Evolutionary conservation across 305 asterid genomes (phyloP).

Genomic region (Fraxinus velutina): DNA sequence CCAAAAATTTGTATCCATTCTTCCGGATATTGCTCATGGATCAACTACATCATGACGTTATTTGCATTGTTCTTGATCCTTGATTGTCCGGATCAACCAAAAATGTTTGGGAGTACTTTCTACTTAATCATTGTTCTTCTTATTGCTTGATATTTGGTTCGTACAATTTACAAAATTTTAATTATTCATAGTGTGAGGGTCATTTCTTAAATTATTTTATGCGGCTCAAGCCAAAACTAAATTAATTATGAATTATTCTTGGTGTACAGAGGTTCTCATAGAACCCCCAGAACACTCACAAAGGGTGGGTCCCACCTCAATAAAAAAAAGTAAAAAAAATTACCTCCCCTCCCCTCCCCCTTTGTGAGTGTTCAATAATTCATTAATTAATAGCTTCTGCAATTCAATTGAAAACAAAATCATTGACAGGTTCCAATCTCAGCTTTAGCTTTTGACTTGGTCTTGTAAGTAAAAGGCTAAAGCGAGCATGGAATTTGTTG

Average conservation of each 20-base stretch:
- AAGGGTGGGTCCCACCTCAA: no score
- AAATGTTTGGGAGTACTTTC: neutral
- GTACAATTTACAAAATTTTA: no score
- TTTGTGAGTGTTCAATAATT: no score
- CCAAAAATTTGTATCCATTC: neutral
- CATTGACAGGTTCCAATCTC: neutral
- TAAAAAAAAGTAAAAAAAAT: no score
- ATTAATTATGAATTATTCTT: no score
- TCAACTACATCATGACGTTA: neutral
- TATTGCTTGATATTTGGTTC: neutral
- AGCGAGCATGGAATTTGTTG: neutral
- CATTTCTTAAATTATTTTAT: neutral
- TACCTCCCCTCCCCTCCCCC: no score
- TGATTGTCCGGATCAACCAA: no score
- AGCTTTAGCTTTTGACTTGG: constrained; percentile 4
- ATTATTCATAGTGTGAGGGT: neutral
- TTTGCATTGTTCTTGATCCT: no score
- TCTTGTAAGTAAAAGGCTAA: neutral
- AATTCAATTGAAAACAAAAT: neutral
- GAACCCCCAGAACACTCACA: no score
- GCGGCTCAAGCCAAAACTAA: neutral
- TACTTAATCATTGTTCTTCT: neutral
- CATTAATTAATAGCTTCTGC: neutral
- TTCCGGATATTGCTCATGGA: neutral
- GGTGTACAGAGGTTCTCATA: no score